Evolutionary conservation across 2,329 filamentous ascomycete genomes (phyloP).

Genomic region (Talaromyces sp.): DNA sequence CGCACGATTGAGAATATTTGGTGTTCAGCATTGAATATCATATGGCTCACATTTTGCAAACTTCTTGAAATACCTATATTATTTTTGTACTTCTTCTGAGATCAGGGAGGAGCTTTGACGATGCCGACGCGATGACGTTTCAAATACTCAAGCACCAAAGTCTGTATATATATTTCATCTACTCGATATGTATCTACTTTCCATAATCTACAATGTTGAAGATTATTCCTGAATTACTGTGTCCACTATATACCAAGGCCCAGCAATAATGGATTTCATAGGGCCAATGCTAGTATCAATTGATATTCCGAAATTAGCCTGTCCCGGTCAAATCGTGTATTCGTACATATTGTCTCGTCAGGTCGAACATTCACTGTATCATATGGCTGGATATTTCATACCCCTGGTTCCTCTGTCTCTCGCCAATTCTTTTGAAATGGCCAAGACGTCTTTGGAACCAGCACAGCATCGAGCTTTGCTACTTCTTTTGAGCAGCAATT

Average conservation of each 20-base stretch:
- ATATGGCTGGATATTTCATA: too few species aligned
- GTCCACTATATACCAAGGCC: neutral
- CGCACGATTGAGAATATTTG: conserved; percentile 20
- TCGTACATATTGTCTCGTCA: neutral
- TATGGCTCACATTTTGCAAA: neutral
- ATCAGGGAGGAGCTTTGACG: neutral
- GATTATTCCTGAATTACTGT: neutral
- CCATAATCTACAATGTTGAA: neutral
- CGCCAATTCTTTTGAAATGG: neutral
- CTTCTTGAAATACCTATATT: neutral
- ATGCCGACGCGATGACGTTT: neutral
- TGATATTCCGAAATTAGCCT: too few species aligned
- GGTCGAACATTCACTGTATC: too few species aligned
- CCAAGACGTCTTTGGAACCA: neutral
- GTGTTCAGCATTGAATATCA: neutral
- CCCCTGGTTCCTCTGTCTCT: neutral
- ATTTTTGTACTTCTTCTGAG: neutral
- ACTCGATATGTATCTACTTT: neutral
- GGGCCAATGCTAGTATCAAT: too few species aligned
- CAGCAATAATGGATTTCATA: neutral
- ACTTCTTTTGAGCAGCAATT: neutral
- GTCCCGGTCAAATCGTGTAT: too few species aligned
- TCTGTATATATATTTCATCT: neutral
- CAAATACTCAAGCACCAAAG: neutral
- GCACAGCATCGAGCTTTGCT: neutral